Evolutionary conservation across 352 stramenopile genomes (phyloP), one percentile per base, ranked within the genome.

Genomic region (Pythium aphanidermatum): DNA sequence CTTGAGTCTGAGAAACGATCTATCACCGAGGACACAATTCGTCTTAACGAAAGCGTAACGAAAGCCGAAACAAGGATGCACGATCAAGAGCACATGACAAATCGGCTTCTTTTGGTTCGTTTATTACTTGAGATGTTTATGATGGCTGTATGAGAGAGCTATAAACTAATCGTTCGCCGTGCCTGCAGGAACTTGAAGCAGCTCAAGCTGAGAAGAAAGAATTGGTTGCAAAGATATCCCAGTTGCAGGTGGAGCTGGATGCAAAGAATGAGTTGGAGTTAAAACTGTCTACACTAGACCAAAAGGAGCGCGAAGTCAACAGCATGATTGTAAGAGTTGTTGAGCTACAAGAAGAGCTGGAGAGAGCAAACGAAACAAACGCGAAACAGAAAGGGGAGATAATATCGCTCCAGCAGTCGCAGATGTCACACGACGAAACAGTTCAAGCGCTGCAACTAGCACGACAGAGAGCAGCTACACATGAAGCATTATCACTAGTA

Each of bases 381-480:
- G 16, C 25, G 1, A 63, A 50, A 13, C 21, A 67, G 14, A 58
- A 65, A 37, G 38, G 48, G 1, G 65, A 84, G 40, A 27, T 77
- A 2, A 21, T 60, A 16, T 58, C 33, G 19, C 34, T 74, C 9
- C 45, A 33, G 26, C 40, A 54, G 38, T 16, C 68, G 19, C 63
- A 79, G 30, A 55, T 83, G 5, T 88, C 76, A 6, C 63, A 88
- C 13, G 76, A 88, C 27, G 76, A 88, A 8, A 88, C 73, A n/a
- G 76, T 88, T 4, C 73, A 80, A 51, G 73, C 67, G 12, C 63
- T 88, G 9, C 76, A 88, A 35, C 68, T 83, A n/a, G 73, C 64
- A 16, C 44, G 76, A 9, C 64, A 84, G 46, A 86, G 82, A 28
- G 60, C 68, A 21, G 70, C 62, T 2, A 82, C 58, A 0, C 63